phyloP scores from a whole-genome alignment of 108 stramenopile genomes.

The Cyclotella sp. region DNA sequence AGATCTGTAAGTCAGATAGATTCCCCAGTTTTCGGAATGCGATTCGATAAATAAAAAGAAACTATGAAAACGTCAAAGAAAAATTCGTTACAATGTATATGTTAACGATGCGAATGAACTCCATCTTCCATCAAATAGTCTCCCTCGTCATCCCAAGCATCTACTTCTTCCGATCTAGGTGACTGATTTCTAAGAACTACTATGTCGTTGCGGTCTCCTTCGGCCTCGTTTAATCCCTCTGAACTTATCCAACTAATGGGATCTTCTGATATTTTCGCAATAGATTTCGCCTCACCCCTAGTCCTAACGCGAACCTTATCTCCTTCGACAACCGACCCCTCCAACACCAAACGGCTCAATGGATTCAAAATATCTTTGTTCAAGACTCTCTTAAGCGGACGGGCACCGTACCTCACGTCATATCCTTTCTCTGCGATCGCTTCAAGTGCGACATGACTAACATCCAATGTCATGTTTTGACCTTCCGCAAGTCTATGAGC shows the following conservation, averaged over 20 bases:
- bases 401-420: constrained; percentile 93
- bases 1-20: neutral
- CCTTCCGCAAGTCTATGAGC: constrained; percentile 61
- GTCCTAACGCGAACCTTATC: constrained; percentile 74
- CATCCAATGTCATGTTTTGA: constrained; percentile 73
- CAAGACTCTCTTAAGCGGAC: constrained; percentile 91
- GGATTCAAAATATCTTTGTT: constrained; percentile 90
- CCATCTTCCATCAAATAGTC: constrained; percentile 62
- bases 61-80: too few relatives aligned
- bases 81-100: too few relatives aligned
- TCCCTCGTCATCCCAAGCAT: constrained; percentile 58
- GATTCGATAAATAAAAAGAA: too few relatives aligned
- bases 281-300: constrained; percentile 65
- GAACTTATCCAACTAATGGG: constrained; percentile 61
- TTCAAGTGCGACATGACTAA: constrained; percentile 59
- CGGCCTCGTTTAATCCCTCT: constrained; percentile 24
- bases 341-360: constrained; percentile 72
- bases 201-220: constrained; percentile 70
- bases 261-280: constrained; percentile 37
- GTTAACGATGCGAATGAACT: constrained; percentile 51
- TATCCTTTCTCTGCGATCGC: constrained; percentile 78
- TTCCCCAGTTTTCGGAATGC: too few relatives aligned
- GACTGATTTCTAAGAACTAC: constrained; percentile 68
- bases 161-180: constrained; percentile 14
- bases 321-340: constrained; percentile 69